Evolutionary conservation across 2,329 filamentous ascomycete species (phyloP).

Genomic region (Calycina marina): DNA sequence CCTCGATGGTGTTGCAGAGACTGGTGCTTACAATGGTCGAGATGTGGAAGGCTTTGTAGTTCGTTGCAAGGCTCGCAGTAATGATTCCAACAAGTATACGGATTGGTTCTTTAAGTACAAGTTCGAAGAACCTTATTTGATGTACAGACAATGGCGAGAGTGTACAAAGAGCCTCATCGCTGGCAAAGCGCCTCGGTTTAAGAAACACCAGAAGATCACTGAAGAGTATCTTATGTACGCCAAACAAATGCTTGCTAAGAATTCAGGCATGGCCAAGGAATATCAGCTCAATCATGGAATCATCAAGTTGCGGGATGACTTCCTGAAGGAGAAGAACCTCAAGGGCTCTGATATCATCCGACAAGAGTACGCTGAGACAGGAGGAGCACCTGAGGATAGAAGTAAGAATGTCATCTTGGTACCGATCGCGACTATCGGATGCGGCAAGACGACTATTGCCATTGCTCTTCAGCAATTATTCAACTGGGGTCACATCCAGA

Average conservation of each 20-base stretch:
- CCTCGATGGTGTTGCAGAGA: slow-evolving; percentile 72
- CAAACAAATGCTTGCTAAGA: slow-evolving; percentile 51
- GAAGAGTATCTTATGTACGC: slow-evolving; percentile 82
- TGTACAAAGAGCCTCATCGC: slow-evolving; percentile 81
- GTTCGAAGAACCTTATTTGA: slow-evolving; percentile 95
- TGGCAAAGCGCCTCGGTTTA: slow-evolving; percentile 59
- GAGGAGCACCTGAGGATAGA: slow-evolving; percentile 37
- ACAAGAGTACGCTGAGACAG: slow-evolving; percentile 43
- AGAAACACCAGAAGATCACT: slow-evolving; percentile 81
- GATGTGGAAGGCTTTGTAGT: slow-evolving; percentile 97
- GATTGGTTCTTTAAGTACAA: slow-evolving; percentile 99
- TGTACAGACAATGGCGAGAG: slow-evolving; percentile 98
- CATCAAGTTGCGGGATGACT: slow-evolving; percentile 78
- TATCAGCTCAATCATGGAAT: slow-evolving; percentile 91
- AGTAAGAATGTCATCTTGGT: slow-evolving; percentile 64
- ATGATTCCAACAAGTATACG: slow-evolving; percentile 39
- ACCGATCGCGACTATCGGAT: slow-evolving; percentile 85
- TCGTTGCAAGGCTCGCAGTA: slow-evolving; percentile 56
- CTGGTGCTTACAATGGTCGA: slow-evolving; percentile 75
- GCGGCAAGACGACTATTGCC: slow-evolving; percentile 89
- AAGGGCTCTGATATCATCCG: slow-evolving; percentile 82
- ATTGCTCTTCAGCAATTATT: slow-evolving; percentile 72
- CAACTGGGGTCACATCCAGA: slow-evolving; percentile 85
- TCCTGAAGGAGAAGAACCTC: slow-evolving; percentile 67
- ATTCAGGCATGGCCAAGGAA: slow-evolving; percentile 50